Evolutionary conservation across 148 eudicot species (phyloP).

Genomic region (Beta vulgaris): DNA sequence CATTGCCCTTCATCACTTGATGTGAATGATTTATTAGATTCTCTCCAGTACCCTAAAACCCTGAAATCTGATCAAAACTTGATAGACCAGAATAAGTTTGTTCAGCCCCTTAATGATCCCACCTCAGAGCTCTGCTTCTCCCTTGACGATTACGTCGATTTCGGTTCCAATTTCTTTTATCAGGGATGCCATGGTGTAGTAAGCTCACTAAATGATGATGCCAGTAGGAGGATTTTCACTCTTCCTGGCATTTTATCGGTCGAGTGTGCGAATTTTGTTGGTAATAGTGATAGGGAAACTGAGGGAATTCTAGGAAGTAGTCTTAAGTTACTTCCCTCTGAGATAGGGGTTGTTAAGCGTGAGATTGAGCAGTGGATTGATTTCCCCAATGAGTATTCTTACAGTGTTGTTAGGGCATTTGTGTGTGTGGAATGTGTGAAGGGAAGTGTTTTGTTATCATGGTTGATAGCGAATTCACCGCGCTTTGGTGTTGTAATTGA

Average conservation of each 20-base stretch:
- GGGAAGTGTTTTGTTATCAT: conserved; percentile 35
- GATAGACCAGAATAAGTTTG: conserved; percentile 29
- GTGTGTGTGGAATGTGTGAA: conserved; percentile 27
- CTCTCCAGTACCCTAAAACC: conserved; percentile 49
- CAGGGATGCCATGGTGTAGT: conserved; percentile 70
- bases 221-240: conserved; percentile 36
- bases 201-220: conserved; percentile 25
- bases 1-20: conserved; percentile 48
- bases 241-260: conserved; percentile 53
- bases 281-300: conserved; percentile 16
- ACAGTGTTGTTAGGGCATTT: conserved; percentile 39
- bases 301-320: conserved; percentile 15
- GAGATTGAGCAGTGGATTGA: conserved; percentile 66
- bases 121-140: conserved; percentile 52
- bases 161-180: conserved; percentile 56
- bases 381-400: conserved; percentile 54
- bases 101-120: conserved; percentile 35
- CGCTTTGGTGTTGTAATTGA: conserved; percentile 70
- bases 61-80: conserved; percentile 34
- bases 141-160: conserved; percentile 45
- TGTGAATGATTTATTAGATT: conserved; percentile 18
- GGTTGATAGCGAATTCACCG: conserved; percentile 69
- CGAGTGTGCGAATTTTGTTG: conserved; percentile 57
- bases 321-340: conserved; percentile 67
- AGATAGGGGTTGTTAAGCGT: conserved; percentile 48